Percentiles rank a stretch among this genome's conserved stretches.
phyloP scores from a whole-genome alignment of 352 stramenopile genomes.

The Thraustotheca clavata region DNA sequence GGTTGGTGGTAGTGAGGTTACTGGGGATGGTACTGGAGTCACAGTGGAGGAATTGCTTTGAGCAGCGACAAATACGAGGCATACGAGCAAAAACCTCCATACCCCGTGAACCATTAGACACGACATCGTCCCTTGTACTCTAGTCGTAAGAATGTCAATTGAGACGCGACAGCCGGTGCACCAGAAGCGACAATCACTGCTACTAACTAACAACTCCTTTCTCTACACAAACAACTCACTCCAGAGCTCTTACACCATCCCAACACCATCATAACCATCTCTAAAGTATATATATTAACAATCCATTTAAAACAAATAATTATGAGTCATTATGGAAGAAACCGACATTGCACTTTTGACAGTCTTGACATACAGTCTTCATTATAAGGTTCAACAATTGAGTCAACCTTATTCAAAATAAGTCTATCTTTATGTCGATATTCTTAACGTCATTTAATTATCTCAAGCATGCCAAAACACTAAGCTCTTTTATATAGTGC shows the following conservation, averaged over 20 bases:
- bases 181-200: too few species aligned
- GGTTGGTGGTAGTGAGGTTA: not conserved
- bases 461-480: too few species aligned
- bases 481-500: not conserved
- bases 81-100: not conserved
- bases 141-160: not conserved
- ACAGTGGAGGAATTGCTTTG: not conserved
- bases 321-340: too few species aligned
- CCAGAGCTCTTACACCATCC: too few species aligned
- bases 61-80: not conserved
- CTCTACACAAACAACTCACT: too few species aligned
- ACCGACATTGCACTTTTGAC: too few species aligned
- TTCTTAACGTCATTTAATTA: conserved; percentile 1
- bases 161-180: not conserved
- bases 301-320: too few species aligned
- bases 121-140: not conserved
- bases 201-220: too few species aligned
- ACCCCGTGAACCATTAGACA: not conserved
- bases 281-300: too few species aligned
- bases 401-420: not conserved
- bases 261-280: too few species aligned
- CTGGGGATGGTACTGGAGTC: not conserved
- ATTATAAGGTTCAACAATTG: not conserved
- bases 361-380: too few species aligned
- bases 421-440: not conserved